phyloP scores from a whole-genome alignment of 345 rosid genomes.

The Angophora floribunda region DNA sequence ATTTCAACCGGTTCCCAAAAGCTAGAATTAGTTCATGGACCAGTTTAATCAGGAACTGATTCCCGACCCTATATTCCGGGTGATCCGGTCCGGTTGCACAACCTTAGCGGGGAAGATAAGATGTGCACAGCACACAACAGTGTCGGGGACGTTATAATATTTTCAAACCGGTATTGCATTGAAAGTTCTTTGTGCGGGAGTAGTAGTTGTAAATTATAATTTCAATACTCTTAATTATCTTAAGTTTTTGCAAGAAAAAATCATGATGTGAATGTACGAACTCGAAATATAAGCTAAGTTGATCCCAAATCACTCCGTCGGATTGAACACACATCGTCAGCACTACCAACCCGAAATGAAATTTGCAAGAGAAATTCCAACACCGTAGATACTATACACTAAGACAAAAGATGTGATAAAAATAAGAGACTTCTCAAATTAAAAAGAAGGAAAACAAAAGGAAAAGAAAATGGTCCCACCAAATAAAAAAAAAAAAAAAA shows the following conservation, averaged over 20 bases:
- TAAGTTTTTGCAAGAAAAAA: rapidly evolving
- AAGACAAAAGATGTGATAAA: neutral
- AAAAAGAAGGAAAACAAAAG: neutral
- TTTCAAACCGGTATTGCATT: rapidly evolving
- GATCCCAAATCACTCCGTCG: neutral
- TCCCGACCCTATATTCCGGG: too few relatives aligned
- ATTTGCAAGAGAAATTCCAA: neutral
- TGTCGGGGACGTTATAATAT: rapidly evolving
- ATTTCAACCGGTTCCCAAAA: too few relatives aligned
- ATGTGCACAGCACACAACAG: too few relatives aligned
- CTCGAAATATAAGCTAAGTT: neutral
- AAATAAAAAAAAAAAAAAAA: neutral
- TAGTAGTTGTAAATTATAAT: neutral
- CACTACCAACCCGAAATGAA: neutral
- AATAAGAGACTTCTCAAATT: too few relatives aligned
- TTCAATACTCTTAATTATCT: rapidly evolving
- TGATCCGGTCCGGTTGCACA: too few relatives aligned
- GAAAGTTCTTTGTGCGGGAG: neutral
- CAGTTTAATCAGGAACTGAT: too few relatives aligned
- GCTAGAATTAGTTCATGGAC: too few relatives aligned
- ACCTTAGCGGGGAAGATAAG: neutral
- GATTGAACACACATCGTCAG: rapidly evolving
- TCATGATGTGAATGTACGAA: rapidly evolving
- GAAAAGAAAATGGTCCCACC: rapidly evolving
- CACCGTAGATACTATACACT: rapidly evolving